A percentile compares a stretch with the other conserved stretches of the same genome.
Conservation (phyloP, 441 rosid species). For the Erysimum cheiri region DNA sequence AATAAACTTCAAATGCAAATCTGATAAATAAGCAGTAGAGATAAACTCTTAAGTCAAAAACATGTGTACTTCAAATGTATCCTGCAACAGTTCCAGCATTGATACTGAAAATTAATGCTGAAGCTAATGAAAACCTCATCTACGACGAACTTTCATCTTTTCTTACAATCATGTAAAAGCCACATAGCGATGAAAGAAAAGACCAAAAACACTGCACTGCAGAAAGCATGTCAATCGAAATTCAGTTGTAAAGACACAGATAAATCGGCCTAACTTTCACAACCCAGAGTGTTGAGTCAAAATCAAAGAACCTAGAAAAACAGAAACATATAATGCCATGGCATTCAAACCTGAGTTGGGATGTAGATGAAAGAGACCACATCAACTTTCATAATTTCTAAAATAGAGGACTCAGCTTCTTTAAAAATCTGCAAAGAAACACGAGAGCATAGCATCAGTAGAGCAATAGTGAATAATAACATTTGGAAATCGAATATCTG, state of each 20-base stretch:
- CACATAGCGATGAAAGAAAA: conserved; percentile 16
- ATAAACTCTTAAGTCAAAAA: conserved; percentile 8
- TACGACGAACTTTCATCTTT: conserved; percentile 1
- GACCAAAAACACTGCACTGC: background rate
- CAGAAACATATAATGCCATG: conserved; percentile 30
- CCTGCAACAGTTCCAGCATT: conserved; percentile 11
- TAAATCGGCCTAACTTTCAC: conserved; percentile 16
- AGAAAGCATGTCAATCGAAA: conserved; percentile 2
- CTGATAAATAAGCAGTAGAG: background rate
- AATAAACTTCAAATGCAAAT: background rate
- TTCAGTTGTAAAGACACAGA: conserved; percentile 8
- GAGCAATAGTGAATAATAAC: conserved; percentile 26
- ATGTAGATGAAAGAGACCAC: conserved; percentile 78
- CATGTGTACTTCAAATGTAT: conserved; percentile 12
- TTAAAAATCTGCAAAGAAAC: conserved; percentile 77
- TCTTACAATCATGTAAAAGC: background rate
- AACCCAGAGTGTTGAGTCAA: conserved; percentile 9
- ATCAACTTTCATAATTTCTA: conserved; percentile 93
- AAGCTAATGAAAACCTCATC: conserved; percentile 7
- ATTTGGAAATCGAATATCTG: conserved; percentile 38
- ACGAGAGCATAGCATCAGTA: conserved; percentile 43
- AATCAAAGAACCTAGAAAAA: conserved; percentile 13
- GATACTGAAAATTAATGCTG: background rate
- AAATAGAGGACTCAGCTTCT: conserved; percentile 77
- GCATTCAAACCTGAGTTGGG: conserved; percentile 72